Evolutionary conservation across 768 basidiomycete species (phyloP).

Genomic region (Rhodocollybia butyracea): DNA sequence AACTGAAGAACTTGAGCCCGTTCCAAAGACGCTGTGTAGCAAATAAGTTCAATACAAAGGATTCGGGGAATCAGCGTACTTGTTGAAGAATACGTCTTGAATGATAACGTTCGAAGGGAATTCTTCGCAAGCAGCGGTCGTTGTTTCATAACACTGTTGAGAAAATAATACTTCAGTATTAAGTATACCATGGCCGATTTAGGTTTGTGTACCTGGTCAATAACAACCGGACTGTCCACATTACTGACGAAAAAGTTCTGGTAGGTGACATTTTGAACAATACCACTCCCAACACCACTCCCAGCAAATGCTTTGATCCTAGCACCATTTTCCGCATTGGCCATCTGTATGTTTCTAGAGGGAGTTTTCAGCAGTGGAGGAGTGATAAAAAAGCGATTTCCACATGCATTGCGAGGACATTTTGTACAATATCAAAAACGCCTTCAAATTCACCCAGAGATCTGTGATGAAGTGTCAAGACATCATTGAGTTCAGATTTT

Average conservation of each 20-base stretch:
- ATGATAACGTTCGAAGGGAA: constrained; percentile 55
- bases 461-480: constrained; percentile 23
- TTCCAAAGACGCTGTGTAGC: constrained; percentile 50
- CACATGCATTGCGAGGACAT: constrained; percentile 48
- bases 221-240: constrained; percentile 57
- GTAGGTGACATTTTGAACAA: constrained; percentile 57
- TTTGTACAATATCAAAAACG: constrained; percentile 57
- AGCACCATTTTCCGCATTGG: constrained; percentile 62
- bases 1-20: constrained; percentile 50
- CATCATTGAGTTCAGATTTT: too few species aligned
- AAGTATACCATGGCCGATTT: background rate
- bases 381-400: background rate
- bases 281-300: constrained; percentile 52
- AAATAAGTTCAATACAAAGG: background rate
- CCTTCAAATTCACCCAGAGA: constrained; percentile 56
- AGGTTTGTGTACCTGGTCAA: constrained; percentile 41
- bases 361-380: background rate
- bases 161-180: background rate
- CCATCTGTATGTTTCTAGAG: constrained; percentile 54
- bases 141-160: constrained; percentile 45
- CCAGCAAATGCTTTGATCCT: constrained; percentile 70
- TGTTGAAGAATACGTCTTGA: constrained; percentile 54
- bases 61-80: constrained; percentile 24
- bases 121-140: constrained; percentile 43
- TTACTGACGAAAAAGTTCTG: constrained; percentile 47